Evolutionary conservation across 805 yeast species (phyloP).

Genomic region (Yamadazyma philogaea): DNA sequence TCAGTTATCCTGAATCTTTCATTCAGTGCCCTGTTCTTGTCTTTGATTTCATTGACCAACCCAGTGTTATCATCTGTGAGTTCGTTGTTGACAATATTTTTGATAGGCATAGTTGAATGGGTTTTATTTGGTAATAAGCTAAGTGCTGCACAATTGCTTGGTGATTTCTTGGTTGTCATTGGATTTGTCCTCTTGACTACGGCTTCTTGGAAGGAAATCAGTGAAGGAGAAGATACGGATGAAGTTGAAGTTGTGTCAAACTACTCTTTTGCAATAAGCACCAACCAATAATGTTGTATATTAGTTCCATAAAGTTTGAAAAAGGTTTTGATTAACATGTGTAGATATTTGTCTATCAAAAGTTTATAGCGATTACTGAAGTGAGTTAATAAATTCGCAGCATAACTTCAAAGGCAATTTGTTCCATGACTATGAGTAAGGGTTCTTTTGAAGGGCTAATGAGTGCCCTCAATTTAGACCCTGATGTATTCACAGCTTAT

Average conservation of each 20-base stretch:
- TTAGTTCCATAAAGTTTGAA: neutral
- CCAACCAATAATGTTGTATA: slow-evolving; percentile 8
- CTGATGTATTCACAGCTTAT: slow-evolving; percentile 7
- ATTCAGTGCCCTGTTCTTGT: slow-evolving; percentile 69
- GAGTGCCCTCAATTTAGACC: slow-evolving; percentile 15
- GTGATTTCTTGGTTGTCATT: slow-evolving; percentile 63
- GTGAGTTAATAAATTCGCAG: slow-evolving; percentile 6
- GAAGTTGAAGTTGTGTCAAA: slow-evolving; percentile 42
- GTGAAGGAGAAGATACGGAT: slow-evolving; percentile 43
- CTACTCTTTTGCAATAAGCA: slow-evolving; percentile 41
- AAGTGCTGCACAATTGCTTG: slow-evolving; percentile 55
- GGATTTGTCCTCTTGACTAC: slow-evolving; percentile 68
- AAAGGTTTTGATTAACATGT: neutral
- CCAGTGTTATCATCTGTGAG: slow-evolving; percentile 77
- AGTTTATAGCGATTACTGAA: no score
- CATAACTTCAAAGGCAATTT: neutral
- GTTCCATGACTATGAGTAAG: slow-evolving; percentile 12
- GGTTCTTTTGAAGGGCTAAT: slow-evolving; percentile 16
- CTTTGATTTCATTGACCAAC: slow-evolving; percentile 78
- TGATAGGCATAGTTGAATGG: slow-evolving; percentile 80
- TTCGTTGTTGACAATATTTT: slow-evolving; percentile 68
- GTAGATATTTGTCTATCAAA: no score
- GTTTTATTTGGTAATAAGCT: slow-evolving; percentile 57
- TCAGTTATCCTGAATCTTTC: slow-evolving; percentile 62
- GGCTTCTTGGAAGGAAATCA: slow-evolving; percentile 65